Base-by-base conservation (phyloP, 1,139 yeast genomes). In the Yamadazyma atmosphaerica region DNA sequence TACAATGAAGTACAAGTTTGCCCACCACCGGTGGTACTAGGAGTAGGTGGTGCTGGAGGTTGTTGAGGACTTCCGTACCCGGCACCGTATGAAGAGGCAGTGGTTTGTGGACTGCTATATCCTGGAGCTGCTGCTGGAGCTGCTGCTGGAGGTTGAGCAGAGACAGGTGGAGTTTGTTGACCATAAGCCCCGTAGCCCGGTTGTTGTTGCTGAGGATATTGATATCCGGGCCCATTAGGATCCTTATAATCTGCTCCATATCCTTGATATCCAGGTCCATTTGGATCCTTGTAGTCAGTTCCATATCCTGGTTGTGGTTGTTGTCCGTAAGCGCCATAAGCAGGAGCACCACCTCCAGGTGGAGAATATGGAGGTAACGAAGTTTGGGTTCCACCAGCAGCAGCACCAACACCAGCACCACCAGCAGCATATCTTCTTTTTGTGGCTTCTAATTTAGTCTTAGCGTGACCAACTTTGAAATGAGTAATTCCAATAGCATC, bases 401-500 rank as follows among this genome's bases (percentile, higher is more conserved):
- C 21, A 4, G 54, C 45, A 16, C 62, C 70, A 19, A 60, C 65
- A 17, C 61, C 65, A 18, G 61, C 65, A 2, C 60, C 60, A 12
- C 63, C 71, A 43, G 72, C 49, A 43, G 83, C 90, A 52, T 81
- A 86, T 51, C 88, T 77, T 63, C 84, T 81, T 61, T 79, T 83
- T 12, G 95, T 84, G 58, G 87, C 77, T 50, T 88, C 96, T 44
- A 90, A 69, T 62, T 87, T 90, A 42, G 77, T 66, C 66, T 84
- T 86, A 12, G 96, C 94, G 55, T 86, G 94, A 12, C 96, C 95
- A 11, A 86, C 74, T 53, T 86, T 85, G 73, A 92, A 92, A 56
- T 87, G 95, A 3, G 96, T 86, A 43, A 92, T 78, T 14, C 89
- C 84, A 51, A 92, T 79, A 1, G 86, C 82, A 56, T 90, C 98